Conservation (phyloP, 2,329 filamentous ascomycete species). For the Cryphonectria parasitica region DNA sequence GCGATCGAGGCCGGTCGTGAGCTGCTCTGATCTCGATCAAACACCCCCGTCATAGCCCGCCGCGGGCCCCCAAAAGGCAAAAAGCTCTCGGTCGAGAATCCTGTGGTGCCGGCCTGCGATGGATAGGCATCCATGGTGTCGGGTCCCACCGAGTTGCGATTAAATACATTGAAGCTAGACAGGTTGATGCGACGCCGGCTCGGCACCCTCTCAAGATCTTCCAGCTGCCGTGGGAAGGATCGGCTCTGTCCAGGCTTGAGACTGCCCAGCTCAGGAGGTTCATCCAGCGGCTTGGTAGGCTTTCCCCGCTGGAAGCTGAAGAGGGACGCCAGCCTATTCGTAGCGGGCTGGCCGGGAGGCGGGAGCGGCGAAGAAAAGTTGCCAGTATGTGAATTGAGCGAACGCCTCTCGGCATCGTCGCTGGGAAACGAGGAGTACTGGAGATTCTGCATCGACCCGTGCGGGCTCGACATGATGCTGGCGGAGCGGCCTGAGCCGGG, state of each 20-base stretch:
- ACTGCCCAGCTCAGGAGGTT: slow-evolving; percentile 68
- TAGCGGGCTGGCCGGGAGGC: slow-evolving; percentile 39
- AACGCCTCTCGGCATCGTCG: slow-evolving; percentile 51
- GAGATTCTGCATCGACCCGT: slow-evolving; percentile 62
- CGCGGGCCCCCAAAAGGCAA: slow-evolving; percentile 49
- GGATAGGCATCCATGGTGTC: slow-evolving; percentile 46
- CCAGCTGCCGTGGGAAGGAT: slow-evolving; percentile 70
- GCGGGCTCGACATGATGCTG: slow-evolving; percentile 64
- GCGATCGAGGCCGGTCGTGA: slow-evolving; percentile 72
- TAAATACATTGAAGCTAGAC: slow-evolving; percentile 62
- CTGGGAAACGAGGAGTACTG: slow-evolving; percentile 54
- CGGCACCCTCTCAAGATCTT: slow-evolving; percentile 56
- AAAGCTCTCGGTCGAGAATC: slow-evolving; percentile 48
- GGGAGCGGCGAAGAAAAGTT: slow-evolving; percentile 47
- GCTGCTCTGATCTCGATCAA: slow-evolving; percentile 59
- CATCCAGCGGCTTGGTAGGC: slow-evolving; percentile 62
- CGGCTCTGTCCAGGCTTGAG: slow-evolving; percentile 75
- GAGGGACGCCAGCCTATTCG: slow-evolving; percentile 52
- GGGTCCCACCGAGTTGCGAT: slow-evolving; percentile 54
- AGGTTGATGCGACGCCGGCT: slow-evolving; percentile 63
- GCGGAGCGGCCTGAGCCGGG: slow-evolving; percentile 63
- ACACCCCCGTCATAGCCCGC: slow-evolving; percentile 52
- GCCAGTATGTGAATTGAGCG: slow-evolving; percentile 41
- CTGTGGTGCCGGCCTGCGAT: slow-evolving; percentile 36
- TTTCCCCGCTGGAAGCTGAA: slow-evolving; percentile 66